These are phyloP conservation scores for Akebia trifoliata DNA, from an alignment of 164 flowering plant species.

Conservation along the genomic window DNA sequence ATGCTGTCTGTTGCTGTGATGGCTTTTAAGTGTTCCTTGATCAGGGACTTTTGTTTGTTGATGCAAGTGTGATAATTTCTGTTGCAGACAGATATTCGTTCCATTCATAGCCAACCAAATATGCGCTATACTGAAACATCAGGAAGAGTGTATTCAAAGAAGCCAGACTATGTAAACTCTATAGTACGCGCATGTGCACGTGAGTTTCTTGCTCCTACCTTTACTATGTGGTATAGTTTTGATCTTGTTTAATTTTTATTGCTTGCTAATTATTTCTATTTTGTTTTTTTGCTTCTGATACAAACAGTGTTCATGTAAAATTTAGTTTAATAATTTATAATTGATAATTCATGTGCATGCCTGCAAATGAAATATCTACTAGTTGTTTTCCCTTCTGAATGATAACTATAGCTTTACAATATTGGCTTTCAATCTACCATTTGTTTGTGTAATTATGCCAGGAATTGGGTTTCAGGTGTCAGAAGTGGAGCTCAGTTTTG, in stretches of 20 bases:
- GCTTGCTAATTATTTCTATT: not conserved
- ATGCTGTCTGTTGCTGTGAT: not conserved
- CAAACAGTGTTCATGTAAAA: not conserved
- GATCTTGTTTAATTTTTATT: not conserved
- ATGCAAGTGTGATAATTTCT: not conserved
- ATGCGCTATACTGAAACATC: conserved; percentile 53
- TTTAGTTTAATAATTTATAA: not conserved
- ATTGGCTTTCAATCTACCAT: too few species aligned
- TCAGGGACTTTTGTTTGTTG: not conserved
- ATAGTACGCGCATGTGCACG: conserved; percentile 96
- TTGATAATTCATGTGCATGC: too few species aligned
- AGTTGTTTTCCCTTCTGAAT: too few species aligned
- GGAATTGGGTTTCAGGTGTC: too few species aligned
- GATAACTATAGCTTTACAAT: too few species aligned
- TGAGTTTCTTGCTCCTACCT: conserved; percentile 37
- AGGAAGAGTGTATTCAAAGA: conserved; percentile 63
- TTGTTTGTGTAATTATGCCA: too few species aligned
- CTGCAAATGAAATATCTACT: too few species aligned
- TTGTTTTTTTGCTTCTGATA: not conserved
- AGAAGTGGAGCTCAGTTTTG: too few species aligned
- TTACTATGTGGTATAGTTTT: not conserved
- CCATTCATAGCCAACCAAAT: conserved; percentile 65
- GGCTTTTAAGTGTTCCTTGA: too few species aligned
- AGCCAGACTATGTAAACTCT: conserved; percentile 71
- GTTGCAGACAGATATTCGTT: conserved; percentile 73